Evolutionary conservation across 2,329 filamentous ascomycete species (phyloP), one percentile per base, ranked within the genome.

Genomic region (Lecanicillium sp.): DNA sequence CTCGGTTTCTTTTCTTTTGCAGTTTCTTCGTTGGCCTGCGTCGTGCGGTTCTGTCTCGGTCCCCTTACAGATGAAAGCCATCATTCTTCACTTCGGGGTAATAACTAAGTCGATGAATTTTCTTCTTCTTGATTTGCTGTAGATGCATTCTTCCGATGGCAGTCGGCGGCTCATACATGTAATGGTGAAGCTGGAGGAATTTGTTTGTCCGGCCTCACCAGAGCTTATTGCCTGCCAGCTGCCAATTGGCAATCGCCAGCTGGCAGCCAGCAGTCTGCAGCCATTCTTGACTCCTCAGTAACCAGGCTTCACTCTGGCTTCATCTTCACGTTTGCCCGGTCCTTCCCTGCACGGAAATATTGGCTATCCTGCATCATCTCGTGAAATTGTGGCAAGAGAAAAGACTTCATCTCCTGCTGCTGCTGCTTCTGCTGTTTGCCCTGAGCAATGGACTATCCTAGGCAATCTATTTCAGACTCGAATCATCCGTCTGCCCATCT

Each of bases 381-480:
- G 7, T 29, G 26, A 12, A 29, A 29, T 29, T 12, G 12, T 29
- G 26, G 12, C 26, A 9, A 29, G 14, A 21, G 17, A 19, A 19
- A 21, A n/a, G 29, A 14, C 23, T 6, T n/a, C n/a, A n/a, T 37
- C 12, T 5, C 14, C 17, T 10, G 24, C n/a, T n/a, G n/a, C n/a
- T n/a, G n/a, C n/a, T n/a, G n/a, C n/a, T n/a, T n/a, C n/a, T n/a
- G n/a, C n/a, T n/a, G n/a, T n/a, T n/a, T n/a, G n/a, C n/a, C n/a
- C n/a, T n/a, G n/a, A n/a, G n/a, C n/a, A n/a, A 5, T 14, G n/a
- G 21, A 30, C 21, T 15, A 7, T 8, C 43, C 29, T 12, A 19
- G 19, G 26, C 33, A 38, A 29, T 45, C 10, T 45, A 45, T 45
- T 38, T 23, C 24, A 38, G 38, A 45, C 43, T 21, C 12, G 24